These are phyloP conservation scores for Debaryomyces nepalensis DNA, from an alignment of 1,139 yeast genomes.

Conservation along the genomic window DNA sequence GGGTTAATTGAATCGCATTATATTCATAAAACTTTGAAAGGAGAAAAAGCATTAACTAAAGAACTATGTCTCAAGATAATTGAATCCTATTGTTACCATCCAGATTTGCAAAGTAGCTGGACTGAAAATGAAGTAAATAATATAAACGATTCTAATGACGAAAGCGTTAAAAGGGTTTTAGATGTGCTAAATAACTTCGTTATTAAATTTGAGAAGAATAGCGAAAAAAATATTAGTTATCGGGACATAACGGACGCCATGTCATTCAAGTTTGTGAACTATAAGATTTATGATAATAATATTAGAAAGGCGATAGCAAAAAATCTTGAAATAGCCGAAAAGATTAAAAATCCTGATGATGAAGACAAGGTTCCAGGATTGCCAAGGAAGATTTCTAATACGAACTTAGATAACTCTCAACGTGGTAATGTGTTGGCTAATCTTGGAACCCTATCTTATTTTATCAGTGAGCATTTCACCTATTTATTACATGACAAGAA, in stretches of 20 bases:
- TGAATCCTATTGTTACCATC: conserved; percentile 42
- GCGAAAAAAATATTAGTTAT: conserved; percentile 23
- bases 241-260: conserved; percentile 37
- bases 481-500: conserved; percentile 25
- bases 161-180: conserved; percentile 33
- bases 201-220: conserved; percentile 19
- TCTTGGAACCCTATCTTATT: conserved; percentile 26
- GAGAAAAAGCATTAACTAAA: conserved; percentile 39
- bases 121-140: conserved; percentile 15
- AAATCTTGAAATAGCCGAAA: conserved; percentile 19
- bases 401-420: conserved; percentile 26
- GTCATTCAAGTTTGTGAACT: conserved; percentile 36
- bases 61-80: conserved; percentile 40
- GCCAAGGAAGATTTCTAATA: conserved; percentile 28
- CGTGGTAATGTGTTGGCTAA: conserved; percentile 43
- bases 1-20: conserved; percentile 43
- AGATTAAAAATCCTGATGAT: conserved; percentile 20
- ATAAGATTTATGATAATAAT: conserved; percentile 28
- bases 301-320: conserved; percentile 21
- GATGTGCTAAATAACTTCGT: conserved; percentile 38
- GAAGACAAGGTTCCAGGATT: conserved; percentile 17
- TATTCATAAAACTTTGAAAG: conserved; percentile 36
- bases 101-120: conserved; percentile 17
- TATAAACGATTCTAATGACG: conserved; percentile 23
- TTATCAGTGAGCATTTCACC: conserved; percentile 30